Evolutionary conservation across 106 monocot genomes (phyloP), one percentile per base, ranked within the genome.

Genomic region (Cymbidium sinense): DNA sequence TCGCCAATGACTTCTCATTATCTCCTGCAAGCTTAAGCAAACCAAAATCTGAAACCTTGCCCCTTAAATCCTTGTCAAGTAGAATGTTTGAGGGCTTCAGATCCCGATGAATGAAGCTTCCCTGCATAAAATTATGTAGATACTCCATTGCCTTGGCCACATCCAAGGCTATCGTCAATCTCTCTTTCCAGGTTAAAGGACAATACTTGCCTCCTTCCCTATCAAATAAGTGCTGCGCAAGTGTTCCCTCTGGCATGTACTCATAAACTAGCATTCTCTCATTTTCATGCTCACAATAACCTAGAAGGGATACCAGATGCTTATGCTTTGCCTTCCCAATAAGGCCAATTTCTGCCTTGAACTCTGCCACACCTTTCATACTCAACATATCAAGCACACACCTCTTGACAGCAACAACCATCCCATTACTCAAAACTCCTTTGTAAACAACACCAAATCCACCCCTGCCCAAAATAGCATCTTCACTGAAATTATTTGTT

Each of bases 21-120:
- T 91, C 89, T 8, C 73, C 69, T 10, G 85, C 91, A 77, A 88
- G 89, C 75, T 93, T 96, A 35, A 93, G 91, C 77, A 96, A 83
- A 12, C 96, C 96, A 79, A 96, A 96, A 77, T 96, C 96, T n/a
- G 96, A 91, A 41, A 96, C 96, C 79, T 96, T 96, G 1, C 88
- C 96, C 78, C 93, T 85, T 81, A 91, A 54, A 70, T 91, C 88
- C 43, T 86, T 77, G n/a, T 88, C 91, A 74, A 96, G 50, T 21
- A 96, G 90, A 82, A 96, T 91, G 79, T 96, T 96, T 1, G 91
- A 93, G 33, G 96, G 96, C 78, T 96, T 96, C 11, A 96, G 74
- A 84, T 96, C 96, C 70, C 96, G 83, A 58, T 96, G 96, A 73
- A 96, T 96, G 82, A 96, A 96, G 30, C 91, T 96, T 47, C 83